Base-by-base conservation (phyloP, 2,329 filamentous ascomycete species). In the Penicillium sp. region DNA sequence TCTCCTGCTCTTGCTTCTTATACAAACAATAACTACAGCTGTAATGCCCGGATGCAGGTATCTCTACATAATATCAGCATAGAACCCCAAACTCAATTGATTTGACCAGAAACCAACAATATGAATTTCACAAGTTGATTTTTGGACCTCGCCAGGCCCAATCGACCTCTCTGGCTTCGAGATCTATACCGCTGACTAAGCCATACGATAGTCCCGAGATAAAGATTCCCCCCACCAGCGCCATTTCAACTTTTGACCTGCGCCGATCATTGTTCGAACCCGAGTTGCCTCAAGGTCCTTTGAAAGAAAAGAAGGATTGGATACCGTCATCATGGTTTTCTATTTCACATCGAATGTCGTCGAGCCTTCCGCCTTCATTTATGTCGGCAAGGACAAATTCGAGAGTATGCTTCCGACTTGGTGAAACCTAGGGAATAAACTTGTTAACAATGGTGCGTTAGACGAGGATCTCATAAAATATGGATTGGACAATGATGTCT, bases 341-440 rank as follows among this genome's bases (percentile, higher is more conserved):
- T 97, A 97, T 77, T 97, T 94, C 75, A 94, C 87, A 1, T 97
- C 93, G 27, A 93, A 85, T 61, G 86, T 87, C 42, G 91, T 96
- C 40, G 83, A 87, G 13, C 93, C 94, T 2, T 74, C 91, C 33
- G 93, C 91, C 42, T 93, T 89, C 73, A 87, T 99, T 71, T 99
- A 99, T 74, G 91, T 97, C 59, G 94, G 94, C 76, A 99, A 97
- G 78, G 94, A 99, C 82, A 99, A 99, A 80, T 93, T 94, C 68
- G 94, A 99, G 81, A 99, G 94, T 97, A 82, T 71, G 88, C 66
- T 50, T 45, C 37, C 49, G 37, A 63, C 33, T 54, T 43, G 37
- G 49, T 50, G 48, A 41, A 41, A 29, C 38, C 47, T 25, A 21
- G 27, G 50, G n/a, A 42, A 35, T 33, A 4, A 37, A 19, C n/a